phyloP scores from a whole-genome alignment of 352 stramenopile genomes.

The Globisporangium spiculum region DNA sequence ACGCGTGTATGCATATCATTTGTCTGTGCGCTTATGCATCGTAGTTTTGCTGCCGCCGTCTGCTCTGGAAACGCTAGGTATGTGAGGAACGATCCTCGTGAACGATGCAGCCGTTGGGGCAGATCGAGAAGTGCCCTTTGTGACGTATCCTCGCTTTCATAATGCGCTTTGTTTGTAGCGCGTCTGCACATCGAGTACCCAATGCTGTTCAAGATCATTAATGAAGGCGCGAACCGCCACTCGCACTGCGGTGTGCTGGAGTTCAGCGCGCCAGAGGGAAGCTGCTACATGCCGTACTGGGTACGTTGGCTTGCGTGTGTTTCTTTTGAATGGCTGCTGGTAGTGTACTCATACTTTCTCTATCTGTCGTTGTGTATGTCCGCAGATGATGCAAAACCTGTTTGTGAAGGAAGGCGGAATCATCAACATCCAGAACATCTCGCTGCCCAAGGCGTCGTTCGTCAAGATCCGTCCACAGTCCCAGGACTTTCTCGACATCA shows the following conservation, averaged over 20 bases:
- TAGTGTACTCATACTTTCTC: not conserved
- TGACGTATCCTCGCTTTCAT: constrained; percentile 7
- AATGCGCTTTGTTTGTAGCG: constrained; percentile 29
- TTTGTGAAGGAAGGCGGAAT: constrained; percentile 93
- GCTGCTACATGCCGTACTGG: constrained; percentile 99
- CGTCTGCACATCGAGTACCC: constrained; percentile 97
- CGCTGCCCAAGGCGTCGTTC: constrained; percentile 96
- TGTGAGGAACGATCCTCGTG: not conserved
- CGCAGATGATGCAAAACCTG: constrained; percentile 99
- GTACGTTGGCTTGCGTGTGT: constrained; percentile 25
- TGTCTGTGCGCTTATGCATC: constrained; percentile 2
- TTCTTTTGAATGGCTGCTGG: not conserved
- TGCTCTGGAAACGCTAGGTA: constrained; percentile 96
- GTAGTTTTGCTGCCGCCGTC: constrained; percentile 95
- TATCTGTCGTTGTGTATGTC: not conserved
- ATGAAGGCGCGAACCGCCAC: constrained; percentile 79
- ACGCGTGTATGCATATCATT: not conserved
- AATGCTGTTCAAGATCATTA: constrained; percentile 98
- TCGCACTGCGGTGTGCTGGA: constrained; percentile 98
- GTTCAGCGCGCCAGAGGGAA: constrained; percentile 98
- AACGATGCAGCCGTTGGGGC: not conserved
- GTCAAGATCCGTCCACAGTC: constrained; percentile 99
- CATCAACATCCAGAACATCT: constrained; percentile 95
- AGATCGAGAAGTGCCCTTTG: not conserved
- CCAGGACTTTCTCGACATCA: constrained; percentile 98